Base-by-base conservation (phyloP, 257 asterid genomes). In the Mentha longifolia region DNA sequence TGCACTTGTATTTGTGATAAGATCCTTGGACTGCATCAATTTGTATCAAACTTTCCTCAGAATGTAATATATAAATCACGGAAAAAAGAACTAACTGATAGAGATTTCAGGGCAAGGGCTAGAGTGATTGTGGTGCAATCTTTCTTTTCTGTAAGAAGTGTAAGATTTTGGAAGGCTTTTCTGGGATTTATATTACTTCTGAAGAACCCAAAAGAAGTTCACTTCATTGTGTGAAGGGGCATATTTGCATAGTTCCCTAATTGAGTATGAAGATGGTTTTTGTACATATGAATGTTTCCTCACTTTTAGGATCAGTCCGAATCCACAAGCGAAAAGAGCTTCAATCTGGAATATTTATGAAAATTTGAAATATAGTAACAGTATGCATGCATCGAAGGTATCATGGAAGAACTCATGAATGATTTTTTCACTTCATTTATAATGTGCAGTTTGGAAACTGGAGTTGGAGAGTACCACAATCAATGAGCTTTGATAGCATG, bases 391-490 rank as follows among this genome's bases (percentile, higher is more conserved):
- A 5, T 49, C 8, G 5, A 50, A 50, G 12, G 28, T 22, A 6
- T 7, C 51, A 46, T 14, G 13, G 11, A 2, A 9, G 1, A 11
- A 30, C 28, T 16, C 41, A 7, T 59, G 28, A 8, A 19, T 70
- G 71, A 60, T 45, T 59, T 56, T 56, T 52, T 56, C 45, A 16
- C 56, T 42, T 61, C 15, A 1, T 25, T 72, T 54, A 67, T 10
- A 17, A 45, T 66, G 57, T 76, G 85, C 85, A 94, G 99, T 79
- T 78, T 46, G 99, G 99, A 22, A 95, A 95, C 75, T 95, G 99
- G 99, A 88, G 97, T 71, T 95, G 99, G 99, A 88, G 98, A 77
- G 65, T 95, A 68, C 95, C 99, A 61, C 60, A 84, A 71, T 79
- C 92, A n/a, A 80, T 46, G 74, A 72, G 82, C 63, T 94, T 94